Evolutionary conservation across 202 grass and related monocot genomes (phyloP), one percentile per base, ranked within the genome.

Genomic region (Carex arenaria): DNA sequence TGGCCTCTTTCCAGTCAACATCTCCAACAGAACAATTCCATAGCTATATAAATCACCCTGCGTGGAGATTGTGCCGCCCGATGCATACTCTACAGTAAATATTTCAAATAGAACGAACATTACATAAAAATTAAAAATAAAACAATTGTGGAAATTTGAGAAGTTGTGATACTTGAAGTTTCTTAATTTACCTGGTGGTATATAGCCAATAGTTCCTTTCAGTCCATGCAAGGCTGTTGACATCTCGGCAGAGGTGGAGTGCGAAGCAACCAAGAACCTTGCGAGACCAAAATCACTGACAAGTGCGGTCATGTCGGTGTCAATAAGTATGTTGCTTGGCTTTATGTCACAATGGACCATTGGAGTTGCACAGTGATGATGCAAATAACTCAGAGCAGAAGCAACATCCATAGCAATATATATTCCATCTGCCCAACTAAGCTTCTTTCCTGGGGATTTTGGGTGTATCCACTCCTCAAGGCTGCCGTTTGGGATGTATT

Each of bases 401-500:
- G 63, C 81, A 43, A 83, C 22, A 20, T 83, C 28, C 18, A 72
- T 11, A 17, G 49, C 64, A 20, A 83, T 72, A 26, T 83, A 72
- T 34, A 83, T 20, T 20, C 51, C 53, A 52, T 83, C 65, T n/a
- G 11, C 43, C 12, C 72, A 57, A 17, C 13, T 83, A 54, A 83
- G 32, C 10, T 54, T 38, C 22, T 36, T 56, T 62, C 77, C 61
- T 79, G 19, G 3, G 10, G 23, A 38, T 56, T 84, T 52, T n/a
- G 17, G 57, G 68, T 84, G 80, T 63, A 89, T 53, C 80, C 84
- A 84, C 51, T 78, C 61, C 2, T 89, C 80, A 1, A 89, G 72
- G 75, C 64, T 86, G 2, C 84, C 80, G 17, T 89, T 89, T 23
- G 80, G 84, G 54, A 86, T 55, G 55, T 64, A 83, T 19, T 83